These are phyloP conservation scores for Setaria viridis DNA, from an alignment of 202 grass and related monocot genomes.

Conservation along the genomic window DNA sequence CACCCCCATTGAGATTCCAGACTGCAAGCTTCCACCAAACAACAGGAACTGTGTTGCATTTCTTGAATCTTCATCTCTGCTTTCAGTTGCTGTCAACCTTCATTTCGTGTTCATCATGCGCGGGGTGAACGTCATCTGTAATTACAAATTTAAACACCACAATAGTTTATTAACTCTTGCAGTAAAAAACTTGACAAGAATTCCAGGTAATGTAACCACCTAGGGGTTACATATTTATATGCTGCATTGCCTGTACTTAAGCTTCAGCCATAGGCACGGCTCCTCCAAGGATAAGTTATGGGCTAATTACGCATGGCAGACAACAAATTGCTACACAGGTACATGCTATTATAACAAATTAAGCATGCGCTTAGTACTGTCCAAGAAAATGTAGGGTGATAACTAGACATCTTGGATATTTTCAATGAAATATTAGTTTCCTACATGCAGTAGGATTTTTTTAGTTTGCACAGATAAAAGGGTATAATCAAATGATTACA, in stretches of 20 bases:
- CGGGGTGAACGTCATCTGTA: constrained; percentile 41
- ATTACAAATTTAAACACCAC: constrained; percentile 19
- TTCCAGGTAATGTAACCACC: constrained; percentile 3
- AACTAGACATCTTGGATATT: background rate
- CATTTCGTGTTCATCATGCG: constrained; percentile 20
- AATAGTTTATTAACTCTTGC: constrained; percentile 31
- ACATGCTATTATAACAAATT: background rate
- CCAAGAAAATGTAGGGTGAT: background rate
- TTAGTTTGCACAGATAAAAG: constrained; percentile 10
- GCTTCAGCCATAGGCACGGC: background rate
- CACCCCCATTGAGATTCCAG: constrained; percentile 3
- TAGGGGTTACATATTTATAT: background rate
- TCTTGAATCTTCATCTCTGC: constrained; percentile 18
- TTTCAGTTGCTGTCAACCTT: constrained; percentile 44
- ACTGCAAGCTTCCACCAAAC: constrained; percentile 17
- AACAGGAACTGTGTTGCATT: background rate
- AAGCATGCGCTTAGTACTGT: background rate
- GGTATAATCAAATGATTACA: background rate
- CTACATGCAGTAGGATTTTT: background rate
- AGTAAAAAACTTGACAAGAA: constrained; percentile 3
- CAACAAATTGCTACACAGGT: background rate
- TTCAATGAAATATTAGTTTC: background rate
- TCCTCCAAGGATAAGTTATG: constrained; percentile 13
- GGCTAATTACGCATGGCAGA: constrained; percentile 6
- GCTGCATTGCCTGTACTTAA: background rate